Evolutionary conservation across 495 filamentous ascomycete genomes (phyloP).

Genomic region (Bryoglossum gracile): DNA sequence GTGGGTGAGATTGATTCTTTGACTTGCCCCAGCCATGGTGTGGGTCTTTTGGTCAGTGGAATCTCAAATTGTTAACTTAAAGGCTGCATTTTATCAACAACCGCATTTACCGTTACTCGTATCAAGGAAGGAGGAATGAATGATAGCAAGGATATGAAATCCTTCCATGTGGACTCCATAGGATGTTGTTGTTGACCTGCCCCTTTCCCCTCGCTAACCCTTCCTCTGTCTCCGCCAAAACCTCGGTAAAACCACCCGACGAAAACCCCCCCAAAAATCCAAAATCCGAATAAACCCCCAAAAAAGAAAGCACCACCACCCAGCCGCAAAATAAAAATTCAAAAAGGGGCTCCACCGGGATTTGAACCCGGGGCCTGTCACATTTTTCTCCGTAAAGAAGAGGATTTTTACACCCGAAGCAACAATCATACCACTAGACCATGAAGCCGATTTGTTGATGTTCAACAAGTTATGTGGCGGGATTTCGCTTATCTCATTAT

Average conservation of each 20-base stretch:
- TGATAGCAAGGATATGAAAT: too few relatives aligned
- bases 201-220: too few relatives aligned
- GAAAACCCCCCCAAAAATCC: background rate
- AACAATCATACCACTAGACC: constrained; percentile 29
- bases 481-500: background rate
- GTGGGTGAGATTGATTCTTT: too few relatives aligned
- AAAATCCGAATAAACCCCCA: background rate
- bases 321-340: constrained; percentile 1
- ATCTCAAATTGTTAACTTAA: too few relatives aligned
- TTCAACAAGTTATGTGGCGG: background rate
- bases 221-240: too few relatives aligned
- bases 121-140: too few relatives aligned
- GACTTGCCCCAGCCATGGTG: too few relatives aligned
- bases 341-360: constrained; percentile 22
- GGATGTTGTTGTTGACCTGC: too few relatives aligned
- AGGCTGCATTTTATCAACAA: too few relatives aligned
- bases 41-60: too few relatives aligned
- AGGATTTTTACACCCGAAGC: constrained; percentile 20
- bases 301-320: background rate
- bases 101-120: too few relatives aligned
- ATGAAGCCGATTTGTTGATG: constrained; percentile 14
- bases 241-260: background rate
- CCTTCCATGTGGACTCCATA: too few relatives aligned
- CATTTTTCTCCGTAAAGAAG: constrained; percentile 8
- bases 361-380: constrained; percentile 28